A percentile compares a stretch with the other conserved stretches of the same genome.
phyloP scores from a whole-genome alignment of 202 grass and related monocot species.

The Zizania palustris region DNA sequence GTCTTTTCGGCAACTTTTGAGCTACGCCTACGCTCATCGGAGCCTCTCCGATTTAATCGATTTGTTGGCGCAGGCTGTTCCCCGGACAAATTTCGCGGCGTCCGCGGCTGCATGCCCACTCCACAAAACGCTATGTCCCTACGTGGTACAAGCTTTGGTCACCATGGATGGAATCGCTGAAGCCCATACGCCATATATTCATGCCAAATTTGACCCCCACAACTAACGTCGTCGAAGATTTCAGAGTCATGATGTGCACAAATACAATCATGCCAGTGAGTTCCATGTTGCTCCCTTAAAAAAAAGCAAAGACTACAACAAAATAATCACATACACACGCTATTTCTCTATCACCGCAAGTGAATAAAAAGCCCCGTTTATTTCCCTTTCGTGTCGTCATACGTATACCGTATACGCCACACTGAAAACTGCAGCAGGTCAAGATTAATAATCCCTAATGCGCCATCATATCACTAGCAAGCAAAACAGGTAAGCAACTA shows the following conservation, averaged over 20 bases:
- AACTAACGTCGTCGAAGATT: neutral
- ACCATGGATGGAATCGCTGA: neutral
- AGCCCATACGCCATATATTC: neutral
- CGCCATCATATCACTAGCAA: no score
- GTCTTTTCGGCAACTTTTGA: constrained; percentile 8
- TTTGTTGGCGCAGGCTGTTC: neutral
- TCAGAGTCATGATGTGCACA: neutral
- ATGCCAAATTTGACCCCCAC: neutral
- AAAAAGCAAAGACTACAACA: constrained; percentile 24
- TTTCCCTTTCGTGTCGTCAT: neutral
- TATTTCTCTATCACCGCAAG: neutral
- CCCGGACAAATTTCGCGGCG: constrained; percentile 35
- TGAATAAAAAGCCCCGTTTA: neutral
- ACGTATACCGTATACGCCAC: neutral
- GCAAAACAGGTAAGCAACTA: neutral
- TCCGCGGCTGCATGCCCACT: neutral
- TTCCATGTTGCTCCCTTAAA: constrained; percentile 23
- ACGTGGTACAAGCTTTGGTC: neutral
- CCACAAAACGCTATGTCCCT: no score
- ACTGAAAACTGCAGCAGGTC: neutral
- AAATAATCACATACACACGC: constrained; percentile 1
- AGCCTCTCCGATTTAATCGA: neutral
- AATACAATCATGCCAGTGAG: constrained; percentile 16
- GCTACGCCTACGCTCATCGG: neutral
- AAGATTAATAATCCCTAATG: neutral